Conservation (phyloP, 1,284 basidiomycete genomes). For the Pseudozyma hubeiensis region DNA sequence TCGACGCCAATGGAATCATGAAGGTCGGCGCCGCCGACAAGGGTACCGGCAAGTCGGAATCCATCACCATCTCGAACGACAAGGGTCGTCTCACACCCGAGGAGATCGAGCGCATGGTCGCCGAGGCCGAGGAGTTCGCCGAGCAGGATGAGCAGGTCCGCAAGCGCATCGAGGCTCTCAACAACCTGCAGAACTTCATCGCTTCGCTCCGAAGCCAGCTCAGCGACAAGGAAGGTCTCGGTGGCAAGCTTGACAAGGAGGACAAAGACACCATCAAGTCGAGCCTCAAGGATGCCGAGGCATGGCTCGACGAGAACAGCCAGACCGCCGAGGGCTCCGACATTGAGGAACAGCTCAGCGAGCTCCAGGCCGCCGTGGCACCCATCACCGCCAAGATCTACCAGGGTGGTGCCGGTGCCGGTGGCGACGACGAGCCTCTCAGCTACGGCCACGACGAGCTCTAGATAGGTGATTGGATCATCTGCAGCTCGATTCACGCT, state of each 20-base stretch:
- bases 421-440: slow-evolving; percentile 62
- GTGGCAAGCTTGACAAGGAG: slow-evolving; percentile 67
- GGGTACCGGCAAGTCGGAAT: slow-evolving; percentile 94
- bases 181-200: slow-evolving; percentile 67
- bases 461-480: slow-evolving; percentile 21
- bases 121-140: slow-evolving; percentile 78
- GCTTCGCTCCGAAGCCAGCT: slow-evolving; percentile 64
- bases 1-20: slow-evolving; percentile 97
- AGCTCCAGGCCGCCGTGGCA: slow-evolving; percentile 66
- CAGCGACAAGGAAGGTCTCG: slow-evolving; percentile 68
- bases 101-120: slow-evolving; percentile 93
- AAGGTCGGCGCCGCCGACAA: slow-evolving; percentile 97
- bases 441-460: slow-evolving; percentile 68
- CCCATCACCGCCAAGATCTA: slow-evolving; percentile 69
- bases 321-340: slow-evolving; percentile 65
- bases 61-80: slow-evolving; percentile 96
- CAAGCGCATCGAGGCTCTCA: slow-evolving; percentile 66
- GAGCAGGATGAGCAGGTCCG: slow-evolving; percentile 72
- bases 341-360: slow-evolving; percentile 68
- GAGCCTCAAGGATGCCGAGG: slow-evolving; percentile 67
- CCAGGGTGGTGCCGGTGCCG: slow-evolving; percentile 47
- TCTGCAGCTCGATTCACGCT: neutral
- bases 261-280: slow-evolving; percentile 68
- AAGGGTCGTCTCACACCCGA: slow-evolving; percentile 98
- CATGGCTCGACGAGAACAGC: slow-evolving; percentile 68